phyloP scores from a whole-genome alignment of 768 basidiomycete species.

The Tephrocybe sp. region DNA sequence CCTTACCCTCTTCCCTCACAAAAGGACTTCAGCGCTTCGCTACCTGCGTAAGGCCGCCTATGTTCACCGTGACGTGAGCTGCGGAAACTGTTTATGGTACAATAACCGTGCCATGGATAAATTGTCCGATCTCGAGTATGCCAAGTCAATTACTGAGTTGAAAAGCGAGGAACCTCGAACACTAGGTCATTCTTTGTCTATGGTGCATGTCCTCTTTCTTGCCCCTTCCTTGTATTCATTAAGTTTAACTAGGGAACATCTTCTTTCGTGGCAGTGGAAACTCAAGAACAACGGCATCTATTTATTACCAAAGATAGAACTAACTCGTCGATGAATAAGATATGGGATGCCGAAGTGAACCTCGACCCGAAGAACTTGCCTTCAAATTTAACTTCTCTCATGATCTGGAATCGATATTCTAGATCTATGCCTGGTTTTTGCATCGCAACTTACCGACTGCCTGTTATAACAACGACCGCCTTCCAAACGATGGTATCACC shows the following conservation, averaged over 20 bases:
- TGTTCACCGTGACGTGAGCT: not conserved
- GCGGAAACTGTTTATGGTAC: not conserved
- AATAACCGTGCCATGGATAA: not conserved
- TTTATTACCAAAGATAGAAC: not conserved
- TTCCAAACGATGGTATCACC: too few species aligned
- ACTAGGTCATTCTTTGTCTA: not conserved
- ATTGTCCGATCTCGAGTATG: not conserved
- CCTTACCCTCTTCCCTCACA: not conserved
- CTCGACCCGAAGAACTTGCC: not conserved
- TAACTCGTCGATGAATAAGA: not conserved
- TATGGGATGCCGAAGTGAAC: not conserved
- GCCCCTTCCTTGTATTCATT: not conserved
- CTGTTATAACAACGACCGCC: not conserved
- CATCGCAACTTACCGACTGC: not conserved
- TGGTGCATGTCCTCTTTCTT: too few species aligned
- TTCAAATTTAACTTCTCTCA: constrained; percentile 1
- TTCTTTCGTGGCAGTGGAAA: not conserved
- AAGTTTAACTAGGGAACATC: not conserved
- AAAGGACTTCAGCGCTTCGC: not conserved
- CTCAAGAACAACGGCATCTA: not conserved
- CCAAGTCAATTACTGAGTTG: not conserved
- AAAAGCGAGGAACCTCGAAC: not conserved
- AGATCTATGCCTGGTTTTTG: constrained; percentile 1
- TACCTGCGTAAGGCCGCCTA: not conserved
- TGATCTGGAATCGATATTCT: not conserved